Conservation (phyloP, 768 basidiomycete genomes). For the Hypholoma sublateritium region DNA sequence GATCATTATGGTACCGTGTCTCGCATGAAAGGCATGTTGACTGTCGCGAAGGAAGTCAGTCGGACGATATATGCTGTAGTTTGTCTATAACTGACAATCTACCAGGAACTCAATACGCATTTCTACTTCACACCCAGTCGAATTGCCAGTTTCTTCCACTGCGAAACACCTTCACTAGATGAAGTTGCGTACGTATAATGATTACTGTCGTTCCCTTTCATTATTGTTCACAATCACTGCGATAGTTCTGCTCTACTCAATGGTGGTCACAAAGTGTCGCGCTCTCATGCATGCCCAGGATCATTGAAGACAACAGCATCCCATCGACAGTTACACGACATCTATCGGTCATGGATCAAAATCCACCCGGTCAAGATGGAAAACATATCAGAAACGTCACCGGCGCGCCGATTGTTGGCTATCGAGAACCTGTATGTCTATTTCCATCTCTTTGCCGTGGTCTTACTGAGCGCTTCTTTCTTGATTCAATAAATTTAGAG, state of each 20-base stretch:
- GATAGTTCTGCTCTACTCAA: conserved; percentile 85
- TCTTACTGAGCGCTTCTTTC: too few relatives aligned
- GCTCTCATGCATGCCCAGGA: conserved; percentile 88
- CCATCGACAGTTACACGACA: conserved; percentile 69
- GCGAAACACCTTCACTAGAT: conserved; percentile 70
- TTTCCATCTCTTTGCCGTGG: background rate
- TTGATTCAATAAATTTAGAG: conserved; percentile 33
- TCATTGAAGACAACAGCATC: conserved; percentile 90
- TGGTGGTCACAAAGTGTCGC: conserved; percentile 79
- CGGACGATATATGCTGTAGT: background rate
- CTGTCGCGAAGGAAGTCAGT: conserved; percentile 81
- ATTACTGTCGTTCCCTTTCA: background rate
- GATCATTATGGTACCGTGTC: conserved; percentile 73
- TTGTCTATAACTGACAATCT: background rate
- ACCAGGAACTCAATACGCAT: conserved; percentile 69
- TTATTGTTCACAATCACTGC: background rate
- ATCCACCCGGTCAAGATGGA: conserved; percentile 79
- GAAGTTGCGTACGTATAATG: conserved; percentile 58
- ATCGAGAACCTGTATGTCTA: conserved; percentile 63
- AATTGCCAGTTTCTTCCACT: conserved; percentile 82
- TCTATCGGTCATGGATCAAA: conserved; percentile 86
- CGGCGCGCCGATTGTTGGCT: conserved; percentile 63
- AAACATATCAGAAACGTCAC: conserved; percentile 75
- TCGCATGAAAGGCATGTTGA: conserved; percentile 95
- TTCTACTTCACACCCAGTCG: conserved; percentile 90